Evolutionary conservation across 495 filamentous ascomycete species (phyloP).

Genomic region (Xylaria intraflava): DNA sequence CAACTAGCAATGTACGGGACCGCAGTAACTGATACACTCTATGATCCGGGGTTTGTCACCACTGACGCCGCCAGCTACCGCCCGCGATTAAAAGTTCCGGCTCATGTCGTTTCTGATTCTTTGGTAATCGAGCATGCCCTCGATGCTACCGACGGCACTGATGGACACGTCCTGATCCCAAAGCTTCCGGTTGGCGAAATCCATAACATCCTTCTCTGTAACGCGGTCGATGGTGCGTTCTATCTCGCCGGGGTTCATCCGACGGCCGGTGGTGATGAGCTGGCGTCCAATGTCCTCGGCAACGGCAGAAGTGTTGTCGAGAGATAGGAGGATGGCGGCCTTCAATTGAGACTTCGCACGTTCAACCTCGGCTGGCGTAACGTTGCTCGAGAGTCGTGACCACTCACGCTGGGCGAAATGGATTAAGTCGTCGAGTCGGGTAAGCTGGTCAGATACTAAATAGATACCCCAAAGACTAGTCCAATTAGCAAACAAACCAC

Average conservation of each 20-base stretch:
- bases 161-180: constrained; percentile 98
- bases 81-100: constrained; percentile 54
- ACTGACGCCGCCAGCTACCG: constrained; percentile 11
- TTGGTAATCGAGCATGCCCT: constrained; percentile 86
- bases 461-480: constrained; percentile 98
- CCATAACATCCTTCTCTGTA: constrained; percentile 95
- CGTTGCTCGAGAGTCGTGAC: constrained; percentile 81
- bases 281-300: constrained; percentile 98
- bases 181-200: constrained; percentile 80
- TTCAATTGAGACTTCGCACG: constrained; percentile 99
- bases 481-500: neutral
- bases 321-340: constrained; percentile 91
- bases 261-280: constrained; percentile 91
- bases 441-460: constrained; percentile 84
- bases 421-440: constrained; percentile 83
- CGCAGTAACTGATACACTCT: constrained; percentile 30
- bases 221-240: constrained; percentile 81
- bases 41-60: constrained; percentile 20
- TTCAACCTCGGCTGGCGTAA: constrained; percentile 87
- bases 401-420: constrained; percentile 99
- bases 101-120: constrained; percentile 84
- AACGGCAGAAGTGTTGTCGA: constrained; percentile 94
- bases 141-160: constrained; percentile 84
- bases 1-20: constrained; percentile 22
- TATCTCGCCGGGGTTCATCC: constrained; percentile 86